A percentile compares a stretch with the other conserved stretches of the same genome.
These are phyloP conservation scores for Cladosporium sphaerospermum DNA, from an alignment of 2,329 filamentous ascomycete genomes.

Conservation along the genomic window DNA sequence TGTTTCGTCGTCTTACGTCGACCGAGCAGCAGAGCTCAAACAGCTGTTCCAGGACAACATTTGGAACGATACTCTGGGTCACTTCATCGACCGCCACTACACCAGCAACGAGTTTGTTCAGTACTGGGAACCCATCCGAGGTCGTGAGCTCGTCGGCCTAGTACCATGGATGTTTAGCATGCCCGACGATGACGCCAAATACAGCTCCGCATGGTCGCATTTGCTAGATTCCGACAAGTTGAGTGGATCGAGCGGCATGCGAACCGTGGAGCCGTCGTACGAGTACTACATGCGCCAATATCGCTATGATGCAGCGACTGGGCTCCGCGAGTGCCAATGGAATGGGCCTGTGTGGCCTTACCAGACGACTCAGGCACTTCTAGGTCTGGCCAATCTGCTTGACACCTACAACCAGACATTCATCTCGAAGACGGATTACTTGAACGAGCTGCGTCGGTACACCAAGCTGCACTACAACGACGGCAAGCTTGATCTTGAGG, in stretches of 20 bases:
- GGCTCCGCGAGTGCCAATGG: constrained; percentile 39
- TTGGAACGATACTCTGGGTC: constrained; percentile 40
- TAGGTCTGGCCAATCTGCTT: constrained; percentile 38
- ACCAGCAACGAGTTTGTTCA: constrained; percentile 34
- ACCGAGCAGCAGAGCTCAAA: constrained; percentile 32
- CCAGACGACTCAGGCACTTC: constrained; percentile 38
- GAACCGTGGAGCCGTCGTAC: constrained; percentile 40
- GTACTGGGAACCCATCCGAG: constrained; percentile 37
- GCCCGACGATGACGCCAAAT: constrained; percentile 34
- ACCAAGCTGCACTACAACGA: constrained; percentile 35
- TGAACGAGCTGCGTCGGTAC: constrained; percentile 33
- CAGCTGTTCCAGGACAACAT: constrained; percentile 33
- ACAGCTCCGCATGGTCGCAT: constrained; percentile 35
- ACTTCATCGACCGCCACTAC: constrained; percentile 41
- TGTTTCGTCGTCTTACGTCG: constrained; percentile 16
- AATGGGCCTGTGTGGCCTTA: constrained; percentile 42
- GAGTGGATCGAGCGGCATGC: constrained; percentile 32
- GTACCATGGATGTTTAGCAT: constrained; percentile 40
- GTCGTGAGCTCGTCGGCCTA: constrained; percentile 39
- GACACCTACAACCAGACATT: constrained; percentile 34
- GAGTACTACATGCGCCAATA: constrained; percentile 43
- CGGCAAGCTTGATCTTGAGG: constrained; percentile 35
- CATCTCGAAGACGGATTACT: constrained; percentile 32
- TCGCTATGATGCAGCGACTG: constrained; percentile 31
- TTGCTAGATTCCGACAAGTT: constrained; percentile 32